phyloP scores from a whole-genome alignment of 208 protist genomes.

The Perkinsela sp. region DNA sequence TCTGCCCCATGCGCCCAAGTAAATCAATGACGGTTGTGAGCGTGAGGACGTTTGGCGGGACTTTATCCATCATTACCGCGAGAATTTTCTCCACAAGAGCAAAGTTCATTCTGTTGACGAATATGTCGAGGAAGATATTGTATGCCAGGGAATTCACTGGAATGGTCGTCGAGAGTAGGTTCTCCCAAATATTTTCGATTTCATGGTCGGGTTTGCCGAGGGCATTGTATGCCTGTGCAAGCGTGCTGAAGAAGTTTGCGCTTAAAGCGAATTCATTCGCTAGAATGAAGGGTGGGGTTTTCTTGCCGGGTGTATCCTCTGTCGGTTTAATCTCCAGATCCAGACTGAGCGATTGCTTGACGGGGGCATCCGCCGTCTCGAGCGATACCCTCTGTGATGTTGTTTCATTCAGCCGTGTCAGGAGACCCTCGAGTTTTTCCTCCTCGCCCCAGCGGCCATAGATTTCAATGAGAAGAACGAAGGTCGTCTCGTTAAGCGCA shows the following conservation, averaged over 20 bases:
- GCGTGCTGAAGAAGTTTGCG: background rate
- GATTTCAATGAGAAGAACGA: background rate
- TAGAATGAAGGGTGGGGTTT: background rate
- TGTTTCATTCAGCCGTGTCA: background rate
- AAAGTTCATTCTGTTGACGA: constrained; percentile 45
- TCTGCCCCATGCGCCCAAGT: constrained; percentile 59
- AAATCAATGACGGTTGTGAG: constrained; percentile 66
- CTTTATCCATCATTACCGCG: constrained; percentile 57
- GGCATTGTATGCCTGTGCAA: background rate
- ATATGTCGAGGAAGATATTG: constrained; percentile 60
- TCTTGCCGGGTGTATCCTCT: background rate
- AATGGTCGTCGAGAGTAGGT: constrained; percentile 28
- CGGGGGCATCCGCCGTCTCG: background rate
- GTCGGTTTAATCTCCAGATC: background rate
- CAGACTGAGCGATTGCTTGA: background rate
- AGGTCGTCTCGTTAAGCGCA: background rate
- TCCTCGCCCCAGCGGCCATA: background rate
- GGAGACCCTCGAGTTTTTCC: background rate
- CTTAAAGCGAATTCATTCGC: background rate
- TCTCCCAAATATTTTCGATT: constrained; percentile 38
- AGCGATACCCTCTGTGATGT: background rate
- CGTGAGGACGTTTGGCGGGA: constrained; percentile 54
- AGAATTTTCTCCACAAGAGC: constrained; percentile 48
- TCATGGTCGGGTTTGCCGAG: constrained; percentile 1
- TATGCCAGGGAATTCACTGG: constrained; percentile 48